These are phyloP conservation scores for Fusarium paranaense DNA, from an alignment of 2,329 filamentous ascomycete genomes.

Conservation along the genomic window DNA sequence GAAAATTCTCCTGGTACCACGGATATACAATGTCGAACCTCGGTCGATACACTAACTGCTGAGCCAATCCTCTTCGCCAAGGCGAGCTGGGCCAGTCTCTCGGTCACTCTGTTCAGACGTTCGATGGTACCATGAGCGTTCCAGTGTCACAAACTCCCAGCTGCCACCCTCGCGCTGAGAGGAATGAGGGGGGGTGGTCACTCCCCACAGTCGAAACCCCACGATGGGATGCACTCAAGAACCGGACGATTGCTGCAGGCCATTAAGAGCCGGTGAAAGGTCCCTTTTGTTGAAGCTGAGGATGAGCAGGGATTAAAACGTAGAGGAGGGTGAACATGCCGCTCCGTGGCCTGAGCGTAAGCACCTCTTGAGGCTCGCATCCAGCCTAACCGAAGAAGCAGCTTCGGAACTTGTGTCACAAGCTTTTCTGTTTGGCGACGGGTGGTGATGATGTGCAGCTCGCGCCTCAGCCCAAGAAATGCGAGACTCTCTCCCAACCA, in stretches of 20 bases:
- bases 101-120: not conserved
- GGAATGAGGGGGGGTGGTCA: not conserved
- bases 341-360: constrained; percentile 20
- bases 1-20: not conserved
- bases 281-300: not conserved
- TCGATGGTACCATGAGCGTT: constrained; percentile 1
- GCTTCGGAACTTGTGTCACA: constrained; percentile 5
- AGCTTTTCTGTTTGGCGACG: not conserved
- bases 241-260: constrained; percentile 11
- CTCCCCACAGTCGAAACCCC: constrained; percentile 5
- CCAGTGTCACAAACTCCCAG: not conserved
- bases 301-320: constrained; percentile 18
- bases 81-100: not conserved
- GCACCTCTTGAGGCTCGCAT: not conserved
- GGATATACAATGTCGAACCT: not conserved
- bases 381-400: constrained; percentile 6
- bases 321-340: constrained; percentile 17
- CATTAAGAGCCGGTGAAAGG: not conserved
- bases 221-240: not conserved
- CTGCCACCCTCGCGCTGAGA: not conserved
- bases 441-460: not conserved
- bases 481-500: not conserved
- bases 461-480: not conserved
- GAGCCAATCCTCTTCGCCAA: not conserved
- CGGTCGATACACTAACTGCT: not conserved